A percentile compares a stretch with the other conserved stretches of the same genome.
Conservation (phyloP, 2,329 filamentous ascomycete species). For the Lecanicillium sp. region DNA sequence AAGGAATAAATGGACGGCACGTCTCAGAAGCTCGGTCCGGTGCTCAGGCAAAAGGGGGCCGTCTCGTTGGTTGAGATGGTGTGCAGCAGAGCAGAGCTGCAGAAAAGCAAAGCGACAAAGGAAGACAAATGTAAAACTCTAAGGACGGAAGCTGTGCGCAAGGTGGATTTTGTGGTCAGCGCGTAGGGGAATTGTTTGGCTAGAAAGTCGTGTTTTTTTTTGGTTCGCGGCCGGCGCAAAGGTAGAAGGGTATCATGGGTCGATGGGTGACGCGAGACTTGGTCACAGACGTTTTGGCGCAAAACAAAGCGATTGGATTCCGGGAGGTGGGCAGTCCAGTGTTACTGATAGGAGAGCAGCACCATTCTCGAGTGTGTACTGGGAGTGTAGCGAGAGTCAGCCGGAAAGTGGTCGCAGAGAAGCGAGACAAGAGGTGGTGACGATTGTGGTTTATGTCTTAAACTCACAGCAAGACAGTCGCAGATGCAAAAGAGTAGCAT, state of each 20-base stretch:
- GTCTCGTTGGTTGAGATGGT: neutral
- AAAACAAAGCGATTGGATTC: neutral
- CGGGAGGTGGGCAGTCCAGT: neutral
- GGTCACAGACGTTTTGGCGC: neutral
- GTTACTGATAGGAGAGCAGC: slow-evolving; percentile 1
- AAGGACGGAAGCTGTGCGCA: neutral
- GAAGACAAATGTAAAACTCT: neutral
- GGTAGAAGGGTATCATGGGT: slow-evolving; percentile 1
- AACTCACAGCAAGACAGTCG: slow-evolving; percentile 8
- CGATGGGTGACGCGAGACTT: neutral
- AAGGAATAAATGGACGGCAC: neutral
- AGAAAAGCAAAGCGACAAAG: neutral
- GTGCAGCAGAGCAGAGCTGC: neutral
- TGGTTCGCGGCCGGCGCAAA: slow-evolving; percentile 5
- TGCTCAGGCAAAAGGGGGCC: slow-evolving; percentile 1
- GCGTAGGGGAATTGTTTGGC: neutral
- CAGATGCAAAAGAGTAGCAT: slow-evolving; percentile 2
- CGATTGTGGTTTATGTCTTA: neutral
- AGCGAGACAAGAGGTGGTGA: neutral
- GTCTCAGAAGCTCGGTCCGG: slow-evolving; percentile 5
- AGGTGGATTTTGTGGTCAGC: neutral
- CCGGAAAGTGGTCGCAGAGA: neutral
- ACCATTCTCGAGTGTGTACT: slow-evolving; percentile 6
- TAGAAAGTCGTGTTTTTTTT: neutral
- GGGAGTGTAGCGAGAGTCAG: neutral